Conservation (phyloP, 495 filamentous ascomycete genomes). For the Articulospora tetracladia region DNA sequence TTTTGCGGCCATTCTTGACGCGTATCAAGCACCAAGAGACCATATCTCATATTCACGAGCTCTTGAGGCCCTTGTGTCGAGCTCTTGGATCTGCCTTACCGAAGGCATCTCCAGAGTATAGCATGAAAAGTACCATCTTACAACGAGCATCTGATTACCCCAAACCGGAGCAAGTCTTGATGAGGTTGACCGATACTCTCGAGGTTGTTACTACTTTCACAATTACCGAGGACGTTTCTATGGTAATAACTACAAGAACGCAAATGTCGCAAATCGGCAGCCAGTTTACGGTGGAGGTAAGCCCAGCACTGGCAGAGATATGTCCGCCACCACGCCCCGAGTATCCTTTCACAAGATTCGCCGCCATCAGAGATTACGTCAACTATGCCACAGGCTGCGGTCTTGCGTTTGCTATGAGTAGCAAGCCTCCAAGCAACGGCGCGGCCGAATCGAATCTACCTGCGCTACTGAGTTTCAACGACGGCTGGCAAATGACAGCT, state of each 20-base stretch:
- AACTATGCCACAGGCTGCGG: conserved; percentile 16
- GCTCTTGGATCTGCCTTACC: conserved; percentile 41
- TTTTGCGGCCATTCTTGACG: conserved; percentile 64
- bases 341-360: background rate
- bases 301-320: background rate
- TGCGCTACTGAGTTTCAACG: background rate
- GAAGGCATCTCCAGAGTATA: conserved; percentile 8
- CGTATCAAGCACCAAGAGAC: conserved; percentile 56
- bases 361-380: conserved; percentile 17
- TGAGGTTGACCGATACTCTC: conserved; percentile 37
- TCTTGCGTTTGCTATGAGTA: conserved; percentile 11
- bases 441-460: background rate
- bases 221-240: conserved; percentile 33
- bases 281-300: background rate
- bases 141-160: conserved; percentile 14
- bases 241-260: conserved; percentile 32
- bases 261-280: background rate
- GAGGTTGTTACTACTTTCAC: conserved; percentile 38
- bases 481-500: conserved; percentile 7
- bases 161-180: conserved; percentile 35
- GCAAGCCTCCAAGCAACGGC: background rate
- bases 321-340: conserved; percentile 7
- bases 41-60: conserved; percentile 34
- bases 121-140: background rate
- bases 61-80: conserved; percentile 33